Conservation (phyloP, 129 eudicot genomes). For the sunflower (Helianthus annuus) region HanXRQr2.0-SUNRISE NC_035436.2:557123-557622, state of each 20-base stretch:
- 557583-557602: constrained; percentile 54
- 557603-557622: constrained; percentile 8
- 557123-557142: constrained; percentile 32
- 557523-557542: constrained; percentile 91
- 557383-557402: constrained; percentile 81
- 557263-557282: constrained; percentile 32
- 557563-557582: constrained; percentile 92
- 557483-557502: constrained; percentile 97
- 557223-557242: constrained; percentile 20
- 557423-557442: constrained; percentile 83
- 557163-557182: constrained; percentile 24
- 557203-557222: constrained; percentile 19
- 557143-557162: constrained; percentile 29
- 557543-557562: constrained; percentile 97
- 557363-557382: constrained; percentile 72
- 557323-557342: constrained; percentile 42
- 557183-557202: constrained; percentile 16
- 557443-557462: constrained; percentile 85
- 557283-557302: constrained; percentile 33
- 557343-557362: constrained; percentile 42
- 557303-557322: constrained; percentile 50
- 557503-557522: constrained; percentile 96
- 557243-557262: constrained; percentile 27
- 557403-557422: constrained; percentile 66
- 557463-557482: constrained; percentile 98